These are phyloP conservation scores for Penicillium malachiteum DNA, from an alignment of 495 filamentous ascomycete genomes.

Conservation along the genomic window DNA sequence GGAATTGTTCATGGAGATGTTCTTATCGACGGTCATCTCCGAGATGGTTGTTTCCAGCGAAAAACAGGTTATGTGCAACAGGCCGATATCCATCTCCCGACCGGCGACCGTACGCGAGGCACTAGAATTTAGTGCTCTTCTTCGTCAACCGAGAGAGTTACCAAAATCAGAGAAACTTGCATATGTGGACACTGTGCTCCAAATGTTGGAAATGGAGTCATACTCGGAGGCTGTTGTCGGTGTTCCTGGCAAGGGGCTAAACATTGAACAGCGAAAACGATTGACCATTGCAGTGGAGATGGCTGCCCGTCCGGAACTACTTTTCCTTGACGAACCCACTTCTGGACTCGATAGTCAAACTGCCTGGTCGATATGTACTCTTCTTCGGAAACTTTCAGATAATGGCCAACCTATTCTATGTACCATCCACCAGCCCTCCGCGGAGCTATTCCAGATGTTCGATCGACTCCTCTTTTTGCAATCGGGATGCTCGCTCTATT, in stretches of 20 bases:
- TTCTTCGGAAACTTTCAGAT: constrained; percentile 79
- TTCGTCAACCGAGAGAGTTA: not conserved
- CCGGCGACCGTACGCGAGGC: constrained; percentile 3
- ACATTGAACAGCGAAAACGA: constrained; percentile 66
- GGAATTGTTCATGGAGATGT: constrained; percentile 30
- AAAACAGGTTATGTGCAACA: constrained; percentile 68
- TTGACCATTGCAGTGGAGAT: constrained; percentile 88
- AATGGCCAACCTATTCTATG: constrained; percentile 85
- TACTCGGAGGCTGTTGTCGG: not conserved
- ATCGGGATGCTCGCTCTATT: constrained; percentile 54
- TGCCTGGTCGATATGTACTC: constrained; percentile 76
- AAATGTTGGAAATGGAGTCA: not conserved
- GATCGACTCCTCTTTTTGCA: constrained; percentile 82
- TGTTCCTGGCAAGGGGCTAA: not conserved
- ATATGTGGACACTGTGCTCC: not conserved
- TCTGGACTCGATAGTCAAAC: constrained; percentile 83
- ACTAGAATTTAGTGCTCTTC: not conserved
- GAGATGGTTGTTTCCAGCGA: constrained; percentile 24
- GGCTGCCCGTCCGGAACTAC: constrained; percentile 76
- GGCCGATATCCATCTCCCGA: constrained; percentile 60
- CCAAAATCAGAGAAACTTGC: not conserved
- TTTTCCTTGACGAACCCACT: constrained; percentile 89
- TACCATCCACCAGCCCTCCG: constrained; percentile 91
- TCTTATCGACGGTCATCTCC: constrained; percentile 26
- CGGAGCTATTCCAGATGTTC: constrained; percentile 88